A percentile compares a stretch with the other conserved stretches of the same genome.
Evolutionary conservation across 352 stramenopile species (phyloP).

Genomic region (Elongisporangium undulatum): DNA sequence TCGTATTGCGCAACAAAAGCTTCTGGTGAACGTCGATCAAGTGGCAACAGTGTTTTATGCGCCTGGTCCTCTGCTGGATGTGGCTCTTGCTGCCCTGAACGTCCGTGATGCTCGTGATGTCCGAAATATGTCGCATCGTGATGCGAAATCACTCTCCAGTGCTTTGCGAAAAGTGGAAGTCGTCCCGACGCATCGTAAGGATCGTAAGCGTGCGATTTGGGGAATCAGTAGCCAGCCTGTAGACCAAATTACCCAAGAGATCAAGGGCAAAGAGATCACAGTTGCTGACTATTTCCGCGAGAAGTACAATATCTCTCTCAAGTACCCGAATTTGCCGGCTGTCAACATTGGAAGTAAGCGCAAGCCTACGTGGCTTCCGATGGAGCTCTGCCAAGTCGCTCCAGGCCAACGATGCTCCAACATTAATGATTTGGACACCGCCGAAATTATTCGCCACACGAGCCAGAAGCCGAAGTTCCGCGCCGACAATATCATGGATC

Average conservation of each 20-base stretch:
- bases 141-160: constrained; percentile 23
- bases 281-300: constrained; percentile 62
- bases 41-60: constrained; percentile 71
- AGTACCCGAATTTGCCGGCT: constrained; percentile 61
- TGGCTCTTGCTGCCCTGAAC: constrained; percentile 39
- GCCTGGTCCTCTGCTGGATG: constrained; percentile 44
- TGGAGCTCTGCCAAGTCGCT: constrained; percentile 78
- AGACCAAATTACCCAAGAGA: constrained; percentile 40
- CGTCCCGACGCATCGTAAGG: constrained; percentile 55
- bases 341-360: constrained; percentile 66
- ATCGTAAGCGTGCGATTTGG: constrained; percentile 53
- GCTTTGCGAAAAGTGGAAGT: constrained; percentile 56
- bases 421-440: constrained; percentile 80
- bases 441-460: constrained; percentile 78
- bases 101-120: constrained; percentile 29
- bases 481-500: constrained; percentile 51
- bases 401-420: constrained; percentile 67
- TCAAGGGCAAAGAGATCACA: constrained; percentile 49
- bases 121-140: constrained; percentile 25
- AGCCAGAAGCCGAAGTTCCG: constrained; percentile 43
- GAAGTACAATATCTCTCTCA: constrained; percentile 50
- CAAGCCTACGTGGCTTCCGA: constrained; percentile 60
- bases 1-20: constrained; percentile 42
- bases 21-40: constrained; percentile 74
- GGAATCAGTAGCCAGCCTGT: constrained; percentile 43